phyloP scores from a whole-genome alignment of 169 alveolate species.

The Besnoitia besnoiti region DNA sequence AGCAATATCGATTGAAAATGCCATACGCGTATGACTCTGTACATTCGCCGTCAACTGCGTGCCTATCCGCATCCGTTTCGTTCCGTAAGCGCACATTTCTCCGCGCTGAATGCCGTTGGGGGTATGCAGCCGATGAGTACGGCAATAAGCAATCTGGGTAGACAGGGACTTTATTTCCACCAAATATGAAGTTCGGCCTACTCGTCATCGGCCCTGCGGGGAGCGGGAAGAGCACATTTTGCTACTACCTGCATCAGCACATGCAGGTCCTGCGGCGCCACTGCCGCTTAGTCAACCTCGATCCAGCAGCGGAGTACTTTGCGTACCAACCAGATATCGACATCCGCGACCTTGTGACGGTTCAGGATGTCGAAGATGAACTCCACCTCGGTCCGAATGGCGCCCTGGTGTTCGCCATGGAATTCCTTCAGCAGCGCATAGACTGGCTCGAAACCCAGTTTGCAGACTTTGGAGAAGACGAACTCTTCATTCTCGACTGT shows the following conservation, averaged over 20 bases:
- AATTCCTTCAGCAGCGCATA: constrained; percentile 83
- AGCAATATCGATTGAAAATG: no score
- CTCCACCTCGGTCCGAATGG: constrained; percentile 94
- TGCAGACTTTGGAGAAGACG: constrained; percentile 82
- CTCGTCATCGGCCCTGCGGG: constrained; percentile 96
- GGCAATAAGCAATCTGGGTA: no score
- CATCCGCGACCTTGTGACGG: constrained; percentile 89
- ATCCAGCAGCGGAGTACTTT: constrained; percentile 95
- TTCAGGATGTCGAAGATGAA: constrained; percentile 91
- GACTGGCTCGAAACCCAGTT: constrained; percentile 90
- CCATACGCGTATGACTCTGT: no score
- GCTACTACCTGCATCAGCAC: constrained; percentile 86
- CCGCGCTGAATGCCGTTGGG: no score
- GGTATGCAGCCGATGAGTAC: no score
- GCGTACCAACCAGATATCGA: constrained; percentile 88
- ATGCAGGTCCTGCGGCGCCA: constrained; percentile 81
- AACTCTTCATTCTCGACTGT: constrained; percentile 90
- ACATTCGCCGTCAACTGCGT: no score
- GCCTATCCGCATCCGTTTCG: no score
- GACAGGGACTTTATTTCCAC: no score
- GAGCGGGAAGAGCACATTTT: constrained; percentile 93
- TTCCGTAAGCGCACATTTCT: no score
- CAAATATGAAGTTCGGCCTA: constrained; percentile 76
- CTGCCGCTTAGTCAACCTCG: constrained; percentile 88
- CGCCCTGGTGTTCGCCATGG: constrained; percentile 93